Conservation (phyloP, 1,284 basidiomycete genomes). For the Cryptococcus sp. region DNA sequence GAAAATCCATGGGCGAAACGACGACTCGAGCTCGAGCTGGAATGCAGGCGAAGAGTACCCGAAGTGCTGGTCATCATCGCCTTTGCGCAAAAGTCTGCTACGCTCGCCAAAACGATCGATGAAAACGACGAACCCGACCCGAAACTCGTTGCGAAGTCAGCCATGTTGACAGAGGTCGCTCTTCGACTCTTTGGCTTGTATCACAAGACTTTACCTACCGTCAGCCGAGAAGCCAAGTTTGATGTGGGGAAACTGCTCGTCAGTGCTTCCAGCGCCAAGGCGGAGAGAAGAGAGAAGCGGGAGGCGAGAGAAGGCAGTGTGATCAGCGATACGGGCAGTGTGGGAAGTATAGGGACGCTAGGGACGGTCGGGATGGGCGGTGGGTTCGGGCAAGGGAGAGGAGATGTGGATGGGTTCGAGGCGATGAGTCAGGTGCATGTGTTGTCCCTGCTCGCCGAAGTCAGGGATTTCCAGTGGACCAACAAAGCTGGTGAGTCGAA, state of each 20-base stretch:
- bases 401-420: constrained; percentile 53
- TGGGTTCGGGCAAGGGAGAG: constrained; percentile 46
- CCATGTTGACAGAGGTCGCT: constrained; percentile 68
- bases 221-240: constrained; percentile 72
- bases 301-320: constrained; percentile 43
- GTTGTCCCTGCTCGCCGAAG: constrained; percentile 63
- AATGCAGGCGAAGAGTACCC: constrained; percentile 69
- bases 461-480: constrained; percentile 69
- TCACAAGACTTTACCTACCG: constrained; percentile 64
- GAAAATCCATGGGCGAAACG: constrained; percentile 66
- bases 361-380: constrained; percentile 47
- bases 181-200: constrained; percentile 79
- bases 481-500: constrained; percentile 59
- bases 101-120: constrained; percentile 39
- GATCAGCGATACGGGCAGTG: constrained; percentile 38
- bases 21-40: constrained; percentile 62
- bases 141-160: constrained; percentile 39
- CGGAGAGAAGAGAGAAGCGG: constrained; percentile 36
- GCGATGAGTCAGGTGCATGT: constrained; percentile 70
- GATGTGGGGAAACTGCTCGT: constrained; percentile 76
- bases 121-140: constrained; percentile 42
- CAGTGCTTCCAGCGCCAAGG: constrained; percentile 49
- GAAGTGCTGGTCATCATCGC: constrained; percentile 77
- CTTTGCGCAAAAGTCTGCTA: constrained; percentile 58
- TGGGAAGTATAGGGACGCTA: constrained; percentile 39